These are phyloP conservation scores for Fusarium drepaniforme DNA, from an alignment of 2,329 filamentous ascomycete species.

Conservation along the genomic window DNA sequence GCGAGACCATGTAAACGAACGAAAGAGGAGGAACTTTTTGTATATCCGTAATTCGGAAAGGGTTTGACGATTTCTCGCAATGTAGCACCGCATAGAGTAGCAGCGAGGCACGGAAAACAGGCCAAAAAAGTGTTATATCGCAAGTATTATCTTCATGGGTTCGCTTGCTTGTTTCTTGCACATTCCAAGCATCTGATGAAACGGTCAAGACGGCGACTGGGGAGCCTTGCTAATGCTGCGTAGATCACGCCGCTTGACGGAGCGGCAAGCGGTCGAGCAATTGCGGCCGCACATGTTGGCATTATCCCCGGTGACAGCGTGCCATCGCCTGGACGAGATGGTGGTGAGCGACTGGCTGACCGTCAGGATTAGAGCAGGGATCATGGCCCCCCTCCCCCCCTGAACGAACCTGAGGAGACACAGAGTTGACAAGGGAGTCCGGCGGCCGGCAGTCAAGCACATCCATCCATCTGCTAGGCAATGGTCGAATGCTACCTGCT, in stretches of 20 bases:
- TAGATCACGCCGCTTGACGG: slow-evolving; percentile 6
- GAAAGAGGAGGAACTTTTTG: slow-evolving; percentile 21
- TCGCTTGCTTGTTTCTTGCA: background rate
- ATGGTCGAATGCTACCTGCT: slow-evolving; percentile 26
- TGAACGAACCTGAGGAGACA: slow-evolving; percentile 33
- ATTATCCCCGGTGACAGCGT: slow-evolving; percentile 36
- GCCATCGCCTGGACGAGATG: slow-evolving; percentile 10
- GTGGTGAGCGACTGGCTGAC: slow-evolving; percentile 26
- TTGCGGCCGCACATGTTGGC: slow-evolving; percentile 17
- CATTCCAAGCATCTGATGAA: slow-evolving; percentile 3
- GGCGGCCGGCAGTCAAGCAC: slow-evolving; percentile 27
- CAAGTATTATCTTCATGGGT: background rate
- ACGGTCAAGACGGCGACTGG: slow-evolving; percentile 7
- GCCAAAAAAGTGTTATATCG: background rate
- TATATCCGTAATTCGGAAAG: slow-evolving; percentile 2
- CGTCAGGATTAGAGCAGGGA: slow-evolving; percentile 16
- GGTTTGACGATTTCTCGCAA: background rate
- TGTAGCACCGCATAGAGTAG: slow-evolving; percentile 12
- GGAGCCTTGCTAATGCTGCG: slow-evolving; percentile 18
- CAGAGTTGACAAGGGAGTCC: slow-evolving; percentile 34
- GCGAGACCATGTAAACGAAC: background rate
- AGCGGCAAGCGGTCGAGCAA: slow-evolving; percentile 7
- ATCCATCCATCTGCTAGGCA: background rate
- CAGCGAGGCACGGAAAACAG: slow-evolving; percentile 8
- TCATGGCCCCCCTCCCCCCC: slow-evolving; percentile 3